These are phyloP conservation scores for Chaetomidium leptoderma DNA, from an alignment of 495 filamentous ascomycete species.

Conservation along the genomic window DNA sequence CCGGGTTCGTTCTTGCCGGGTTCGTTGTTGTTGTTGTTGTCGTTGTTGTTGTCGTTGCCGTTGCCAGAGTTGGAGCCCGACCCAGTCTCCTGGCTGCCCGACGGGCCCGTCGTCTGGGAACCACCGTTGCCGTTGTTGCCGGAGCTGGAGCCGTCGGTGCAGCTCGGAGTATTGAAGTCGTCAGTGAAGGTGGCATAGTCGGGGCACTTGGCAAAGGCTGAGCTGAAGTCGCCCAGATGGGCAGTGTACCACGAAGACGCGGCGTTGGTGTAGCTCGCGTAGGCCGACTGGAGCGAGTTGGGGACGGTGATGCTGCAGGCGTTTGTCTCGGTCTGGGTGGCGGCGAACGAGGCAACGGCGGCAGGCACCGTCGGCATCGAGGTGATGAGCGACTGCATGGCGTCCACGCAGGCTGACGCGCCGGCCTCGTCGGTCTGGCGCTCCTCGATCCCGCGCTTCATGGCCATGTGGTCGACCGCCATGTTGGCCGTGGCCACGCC, in stretches of 20 bases:
- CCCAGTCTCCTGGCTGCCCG: not conserved
- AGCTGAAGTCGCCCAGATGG: slow-evolving; percentile 3
- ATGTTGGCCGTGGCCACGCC: slow-evolving; percentile 14
- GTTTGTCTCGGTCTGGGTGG: slow-evolving; percentile 10
- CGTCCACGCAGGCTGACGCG: slow-evolving; percentile 9
- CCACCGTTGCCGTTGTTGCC: not conserved
- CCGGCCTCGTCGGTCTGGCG: slow-evolving; percentile 19
- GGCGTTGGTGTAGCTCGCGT: slow-evolving; percentile 9
- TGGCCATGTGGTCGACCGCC: slow-evolving; percentile 7
- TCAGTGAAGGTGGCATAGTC: not conserved
- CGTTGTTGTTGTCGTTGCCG: not conserved
- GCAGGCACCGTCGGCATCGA: slow-evolving; percentile 21
- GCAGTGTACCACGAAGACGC: slow-evolving; percentile 15
- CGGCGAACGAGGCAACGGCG: not conserved
- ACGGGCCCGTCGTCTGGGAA: not conserved
- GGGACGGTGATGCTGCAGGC: slow-evolving; percentile 14
- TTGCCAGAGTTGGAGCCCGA: not conserved
- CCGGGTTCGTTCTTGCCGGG: not conserved
- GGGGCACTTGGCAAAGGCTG: slow-evolving; percentile 20
- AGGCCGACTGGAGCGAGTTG: slow-evolving; percentile 6
- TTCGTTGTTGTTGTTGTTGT: not conserved
- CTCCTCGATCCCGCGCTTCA: slow-evolving; percentile 8
- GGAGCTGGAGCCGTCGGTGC: not conserved
- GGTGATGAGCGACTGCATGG: slow-evolving; percentile 15
- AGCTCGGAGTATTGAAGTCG: not conserved